Evolutionary conservation across 202 grass and related monocot species (phyloP), one percentile per base, ranked within the genome.

Genomic region (Brachypodium distachyon): DNA sequence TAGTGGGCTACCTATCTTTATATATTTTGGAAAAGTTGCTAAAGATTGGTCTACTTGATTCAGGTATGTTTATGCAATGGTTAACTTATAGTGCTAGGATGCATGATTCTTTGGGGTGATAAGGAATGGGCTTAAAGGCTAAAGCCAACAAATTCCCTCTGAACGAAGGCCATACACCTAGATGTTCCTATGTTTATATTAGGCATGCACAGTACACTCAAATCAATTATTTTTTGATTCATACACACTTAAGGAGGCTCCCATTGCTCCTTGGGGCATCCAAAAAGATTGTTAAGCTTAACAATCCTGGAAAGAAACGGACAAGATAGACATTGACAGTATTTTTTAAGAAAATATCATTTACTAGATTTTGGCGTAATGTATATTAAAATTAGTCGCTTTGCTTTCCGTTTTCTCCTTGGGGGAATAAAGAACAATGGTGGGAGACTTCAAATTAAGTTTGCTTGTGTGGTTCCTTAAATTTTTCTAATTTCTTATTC

Each of bases 141-240:
- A 87, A 87, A 88, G 61, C 52, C 18, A 88, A 70, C 43, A 83
- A n/a, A 83, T 62, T 83, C 68, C 67, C 59, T 44, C 67, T 67
- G 10, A 74, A 41, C 28, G 37, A 67, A 60, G 76, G 61, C 60
- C 74, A 83, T 83, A 13, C 51, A 74, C 62, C 37, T 73, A 25
- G 52, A 61, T 61, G 42, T 61, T 72, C 66, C 41, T 13, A 28
- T 60, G 44, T 71, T 70, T 49, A 71, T 79, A 68, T 44, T 79
- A 68, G 51, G 3, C 41, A 83, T 13, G 9, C 17, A 68, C 54
- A 69, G 55, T 63, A 77, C 71, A 38, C 29, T 13, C 5, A 40
- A 38, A 62, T 22, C 27, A 42, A 53, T 61, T 48, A 56, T 47
- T 37, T 54, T 33, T 55, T 37, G 12, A 60, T 48, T 12, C 38